phyloP scores from a whole-genome alignment of 345 rosid genomes.

The Citrus sinensis region DVS_A1.0 CM039163.1:33024501-33025000 shows the following conservation, averaged over 20 bases:
- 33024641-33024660: too few species aligned
- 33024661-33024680: too few species aligned
- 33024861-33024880: slow-evolving; percentile 51
- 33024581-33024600: not conserved
- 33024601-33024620: too few species aligned
- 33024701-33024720: too few species aligned
- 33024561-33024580: slow-evolving; percentile 27
- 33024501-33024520: slow-evolving; percentile 35
- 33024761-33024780: too few species aligned
- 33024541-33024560: slow-evolving; percentile 50
- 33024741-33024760: too few species aligned
- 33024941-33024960: slow-evolving; percentile 33
- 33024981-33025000: slow-evolving; percentile 34
- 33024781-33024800: too few species aligned
- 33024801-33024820: too few species aligned
- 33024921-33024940: slow-evolving; percentile 40
- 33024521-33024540: slow-evolving; percentile 35
- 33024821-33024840: not conserved
- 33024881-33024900: slow-evolving; percentile 53
- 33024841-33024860: slow-evolving; percentile 42
- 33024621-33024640: too few species aligned
- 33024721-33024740: too few species aligned
- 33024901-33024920: slow-evolving; percentile 27
- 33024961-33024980: slow-evolving; percentile 36
- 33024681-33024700: too few species aligned